A percentile compares a stretch with the other conserved stretches of the same genome.
phyloP scores from a whole-genome alignment of 768 basidiomycete genomes.

The Terana coerulea region DNA sequence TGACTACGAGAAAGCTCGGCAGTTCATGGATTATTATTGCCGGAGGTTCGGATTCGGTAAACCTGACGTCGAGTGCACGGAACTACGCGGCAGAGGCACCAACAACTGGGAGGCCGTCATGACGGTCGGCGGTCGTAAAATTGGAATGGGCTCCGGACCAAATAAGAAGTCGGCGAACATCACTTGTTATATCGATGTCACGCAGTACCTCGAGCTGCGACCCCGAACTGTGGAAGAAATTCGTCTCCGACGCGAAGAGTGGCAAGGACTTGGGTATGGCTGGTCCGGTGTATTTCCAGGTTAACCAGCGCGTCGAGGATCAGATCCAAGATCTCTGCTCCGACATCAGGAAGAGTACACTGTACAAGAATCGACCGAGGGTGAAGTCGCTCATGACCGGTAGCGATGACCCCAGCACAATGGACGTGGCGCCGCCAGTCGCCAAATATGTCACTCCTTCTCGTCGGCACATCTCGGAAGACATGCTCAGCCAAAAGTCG shows the following conservation, averaged over 20 bases:
- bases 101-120: conserved; percentile 68
- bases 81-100: conserved; percentile 21
- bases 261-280: conserved; percentile 71
- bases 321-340: conserved; percentile 66
- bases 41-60: conserved; percentile 67
- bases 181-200: conserved; percentile 83
- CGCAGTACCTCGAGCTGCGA: conserved; percentile 87
- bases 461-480: conserved; percentile 27
- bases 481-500: conserved; percentile 48
- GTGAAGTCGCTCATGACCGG: conserved; percentile 14
- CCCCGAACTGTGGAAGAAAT: conserved; percentile 72
- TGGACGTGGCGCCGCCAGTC: conserved; percentile 4
- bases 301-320: conserved; percentile 61
- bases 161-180: conserved; percentile 71
- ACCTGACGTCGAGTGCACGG: conserved; percentile 62
- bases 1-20: conserved; percentile 68
- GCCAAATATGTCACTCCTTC: conserved; percentile 16
- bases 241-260: conserved; percentile 52
- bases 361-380: conserved; percentile 65
- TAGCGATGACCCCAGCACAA: neutral
- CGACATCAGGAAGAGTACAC: conserved; percentile 57
- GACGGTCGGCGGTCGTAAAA: conserved; percentile 70
- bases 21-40: conserved; percentile 96
- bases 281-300: conserved; percentile 62
- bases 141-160: conserved; percentile 70